Conservation (phyloP, 139 green algal species). For the Pleodorina starrii region DNA sequence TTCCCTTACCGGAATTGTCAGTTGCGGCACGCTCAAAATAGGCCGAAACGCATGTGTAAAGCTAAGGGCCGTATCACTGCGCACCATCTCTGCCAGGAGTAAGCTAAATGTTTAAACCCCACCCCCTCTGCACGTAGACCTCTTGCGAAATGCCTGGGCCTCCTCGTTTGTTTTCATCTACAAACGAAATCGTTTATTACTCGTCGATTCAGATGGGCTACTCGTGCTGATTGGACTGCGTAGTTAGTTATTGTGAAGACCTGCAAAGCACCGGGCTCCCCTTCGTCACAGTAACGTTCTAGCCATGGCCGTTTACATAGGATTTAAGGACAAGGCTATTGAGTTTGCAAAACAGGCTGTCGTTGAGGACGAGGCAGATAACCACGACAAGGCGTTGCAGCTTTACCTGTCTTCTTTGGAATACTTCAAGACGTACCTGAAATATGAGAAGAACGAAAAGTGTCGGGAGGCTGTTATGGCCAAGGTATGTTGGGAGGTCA, state of each 20-base stretch:
- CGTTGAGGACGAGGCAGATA: slow-evolving; percentile 78
- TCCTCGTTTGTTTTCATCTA: background rate
- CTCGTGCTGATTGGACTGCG: background rate
- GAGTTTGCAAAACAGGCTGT: slow-evolving; percentile 87
- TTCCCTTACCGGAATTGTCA: no score
- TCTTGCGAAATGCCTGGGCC: background rate
- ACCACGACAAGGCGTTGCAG: slow-evolving; percentile 76
- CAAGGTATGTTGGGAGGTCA: slow-evolving; percentile 51
- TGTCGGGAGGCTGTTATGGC: slow-evolving; percentile 64
- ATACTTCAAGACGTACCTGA: slow-evolving; percentile 71
- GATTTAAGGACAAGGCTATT: slow-evolving; percentile 70
- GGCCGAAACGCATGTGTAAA: no score
- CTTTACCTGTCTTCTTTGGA: slow-evolving; percentile 57
- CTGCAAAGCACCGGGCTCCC: no score
- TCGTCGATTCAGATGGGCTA: background rate
- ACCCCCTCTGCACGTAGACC: no score
- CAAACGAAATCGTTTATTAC: background rate
- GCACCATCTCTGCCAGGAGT: no score
- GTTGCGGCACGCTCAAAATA: no score
- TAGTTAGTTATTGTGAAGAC: no score
- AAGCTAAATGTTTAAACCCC: no score
- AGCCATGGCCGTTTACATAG: slow-evolving; percentile 55
- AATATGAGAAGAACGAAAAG: slow-evolving; percentile 76
- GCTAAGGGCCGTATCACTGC: no score
- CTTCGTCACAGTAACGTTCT: background rate